Conservation (phyloP, 305 asterid species). For the Stenogyne calaminthoides region DNA sequence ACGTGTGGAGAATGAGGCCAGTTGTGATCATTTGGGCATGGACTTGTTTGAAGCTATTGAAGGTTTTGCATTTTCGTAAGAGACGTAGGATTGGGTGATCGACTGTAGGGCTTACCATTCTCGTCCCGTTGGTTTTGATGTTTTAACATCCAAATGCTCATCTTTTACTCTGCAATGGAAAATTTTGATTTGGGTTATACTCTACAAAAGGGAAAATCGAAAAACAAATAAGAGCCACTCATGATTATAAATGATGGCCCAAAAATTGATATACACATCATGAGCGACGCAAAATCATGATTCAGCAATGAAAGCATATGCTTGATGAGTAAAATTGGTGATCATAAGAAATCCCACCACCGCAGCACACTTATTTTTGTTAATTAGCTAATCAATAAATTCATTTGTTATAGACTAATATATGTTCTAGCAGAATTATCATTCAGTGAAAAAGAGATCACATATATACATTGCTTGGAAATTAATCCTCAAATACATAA, state of each 20-base stretch:
- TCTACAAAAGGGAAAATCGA: too few species aligned
- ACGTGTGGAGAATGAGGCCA: slow-evolving; percentile 62
- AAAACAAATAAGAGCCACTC: too few species aligned
- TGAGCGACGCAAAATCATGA: too few species aligned
- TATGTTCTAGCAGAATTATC: neutral
- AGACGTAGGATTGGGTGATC: slow-evolving; percentile 51
- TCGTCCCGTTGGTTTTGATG: slow-evolving; percentile 39
- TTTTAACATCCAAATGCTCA: slow-evolving; percentile 31
- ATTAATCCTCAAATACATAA: neutral
- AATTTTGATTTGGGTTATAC: too few species aligned
- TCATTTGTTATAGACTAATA: neutral
- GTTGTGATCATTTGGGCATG: slow-evolving; percentile 64
- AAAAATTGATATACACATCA: too few species aligned
- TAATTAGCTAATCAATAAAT: neutral
- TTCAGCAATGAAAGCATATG: too few species aligned
- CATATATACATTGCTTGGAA: neutral
- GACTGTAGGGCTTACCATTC: slow-evolving; percentile 43
- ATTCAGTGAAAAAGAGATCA: neutral
- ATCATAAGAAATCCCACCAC: neutral
- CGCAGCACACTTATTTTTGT: neutral
- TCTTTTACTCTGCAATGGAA: slow-evolving; percentile 7
- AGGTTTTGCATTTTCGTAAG: slow-evolving; percentile 58
- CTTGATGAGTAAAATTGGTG: neutral
- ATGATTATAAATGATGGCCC: too few species aligned
- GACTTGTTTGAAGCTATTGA: slow-evolving; percentile 46